A percentile compares a stretch with the other conserved stretches of the same genome.
Conservation (phyloP, 768 basidiomycete species). For the Suillus occidentalis region DNA sequence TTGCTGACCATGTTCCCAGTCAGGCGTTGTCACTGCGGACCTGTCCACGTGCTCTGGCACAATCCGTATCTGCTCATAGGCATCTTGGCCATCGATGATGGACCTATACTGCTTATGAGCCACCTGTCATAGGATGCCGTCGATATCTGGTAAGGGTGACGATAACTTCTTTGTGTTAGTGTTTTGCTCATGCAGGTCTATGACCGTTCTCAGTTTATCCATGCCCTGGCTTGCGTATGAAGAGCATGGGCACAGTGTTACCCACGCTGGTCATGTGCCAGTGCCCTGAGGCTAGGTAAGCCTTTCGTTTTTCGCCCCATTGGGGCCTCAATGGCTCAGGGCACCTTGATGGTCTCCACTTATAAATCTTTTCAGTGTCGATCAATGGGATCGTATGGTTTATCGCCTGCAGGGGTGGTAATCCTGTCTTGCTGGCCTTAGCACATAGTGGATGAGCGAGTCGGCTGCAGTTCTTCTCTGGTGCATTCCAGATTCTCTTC, state of each 20-base stretch:
- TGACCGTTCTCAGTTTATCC: slow-evolving; percentile 32
- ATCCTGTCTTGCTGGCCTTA: not conserved
- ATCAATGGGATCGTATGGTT: slow-evolving; percentile 44
- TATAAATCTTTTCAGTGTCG: slow-evolving; percentile 18
- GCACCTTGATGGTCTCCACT: not conserved
- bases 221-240: slow-evolving; percentile 23
- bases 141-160: slow-evolving; percentile 42
- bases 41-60: slow-evolving; percentile 25
- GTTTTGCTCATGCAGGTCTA: slow-evolving; percentile 38
- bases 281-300: slow-evolving; percentile 35
- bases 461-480: accelerated
- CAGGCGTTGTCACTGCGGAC: slow-evolving; percentile 25
- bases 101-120: slow-evolving; percentile 33
- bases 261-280: slow-evolving; percentile 26
- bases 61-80: slow-evolving; percentile 44
- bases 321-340: not conserved
- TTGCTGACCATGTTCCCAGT: slow-evolving; percentile 30
- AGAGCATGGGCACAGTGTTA: slow-evolving; percentile 16
- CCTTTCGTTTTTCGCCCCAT: not conserved
- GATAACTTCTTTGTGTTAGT: slow-evolving; percentile 41
- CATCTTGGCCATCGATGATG: slow-evolving; percentile 42
- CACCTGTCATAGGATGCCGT: slow-evolving; percentile 37
- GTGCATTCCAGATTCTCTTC: not conserved
- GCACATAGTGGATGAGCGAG: not conserved
- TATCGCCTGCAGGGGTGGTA: slow-evolving; percentile 39